These are phyloP conservation scores for Exophiala alcalophila DNA, from an alignment of 2,329 filamentous ascomycete genomes.

Conservation along the genomic window DNA sequence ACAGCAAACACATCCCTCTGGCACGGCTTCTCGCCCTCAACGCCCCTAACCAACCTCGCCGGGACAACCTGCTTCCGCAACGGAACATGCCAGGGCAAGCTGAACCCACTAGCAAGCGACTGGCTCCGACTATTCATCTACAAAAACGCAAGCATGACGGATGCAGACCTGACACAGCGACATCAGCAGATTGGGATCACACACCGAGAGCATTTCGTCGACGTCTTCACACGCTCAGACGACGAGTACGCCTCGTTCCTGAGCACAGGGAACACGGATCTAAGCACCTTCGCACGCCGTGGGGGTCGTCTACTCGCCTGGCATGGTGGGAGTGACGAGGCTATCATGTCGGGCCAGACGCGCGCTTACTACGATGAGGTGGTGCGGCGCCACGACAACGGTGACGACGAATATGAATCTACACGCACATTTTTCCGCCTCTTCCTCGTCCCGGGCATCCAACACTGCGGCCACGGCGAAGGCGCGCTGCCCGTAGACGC, in stretches of 20 bases:
- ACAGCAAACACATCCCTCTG: constrained; percentile 32
- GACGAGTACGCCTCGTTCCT: constrained; percentile 41
- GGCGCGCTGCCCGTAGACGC: constrained; percentile 29
- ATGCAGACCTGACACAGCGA: constrained; percentile 56
- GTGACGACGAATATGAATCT: constrained; percentile 7
- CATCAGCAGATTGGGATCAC: constrained; percentile 29
- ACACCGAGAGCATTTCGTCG: constrained; percentile 5
- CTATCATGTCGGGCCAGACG: constrained; percentile 39
- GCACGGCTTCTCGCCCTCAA: constrained; percentile 35
- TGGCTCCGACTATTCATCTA: constrained; percentile 47
- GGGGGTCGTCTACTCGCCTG: constrained; percentile 45
- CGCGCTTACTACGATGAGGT: constrained; percentile 49
- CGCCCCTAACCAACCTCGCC: constrained; percentile 33
- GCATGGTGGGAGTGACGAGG: constrained; percentile 41
- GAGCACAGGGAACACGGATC: constrained; percentile 38
- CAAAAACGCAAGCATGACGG: constrained; percentile 48
- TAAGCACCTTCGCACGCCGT: constrained; percentile 43
- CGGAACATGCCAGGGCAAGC: constrained; percentile 34
- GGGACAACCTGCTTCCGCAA: constrained; percentile 29
- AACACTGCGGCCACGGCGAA: constrained; percentile 8
- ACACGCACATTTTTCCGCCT: too few species aligned
- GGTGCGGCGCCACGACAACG: constrained; percentile 26
- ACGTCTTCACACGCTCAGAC: constrained; percentile 45
- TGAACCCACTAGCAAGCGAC: neutral
- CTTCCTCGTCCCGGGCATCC: constrained; percentile 5